These are phyloP conservation scores for Chalciporus sphaerocephalus DNA, from an alignment of 768 basidiomycete species.

Conservation along the genomic window DNA sequence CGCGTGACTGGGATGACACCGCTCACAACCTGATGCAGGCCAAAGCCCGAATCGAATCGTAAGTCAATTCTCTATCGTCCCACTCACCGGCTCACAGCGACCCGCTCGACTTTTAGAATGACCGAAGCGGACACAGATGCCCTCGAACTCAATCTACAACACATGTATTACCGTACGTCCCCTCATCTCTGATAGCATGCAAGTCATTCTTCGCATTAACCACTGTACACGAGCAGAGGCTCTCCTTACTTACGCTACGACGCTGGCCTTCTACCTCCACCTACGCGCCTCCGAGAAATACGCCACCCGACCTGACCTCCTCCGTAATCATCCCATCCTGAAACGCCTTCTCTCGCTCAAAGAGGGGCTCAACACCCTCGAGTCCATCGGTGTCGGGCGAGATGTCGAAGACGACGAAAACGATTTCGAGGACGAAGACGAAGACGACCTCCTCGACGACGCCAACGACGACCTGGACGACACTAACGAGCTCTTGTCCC, in stretches of 20 bases:
- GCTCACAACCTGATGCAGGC: conserved; percentile 48
- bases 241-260: conserved; percentile 83
- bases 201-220: not conserved
- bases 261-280: conserved; percentile 88
- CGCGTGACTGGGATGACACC: conserved; percentile 80
- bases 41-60: conserved; percentile 54
- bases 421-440: conserved; percentile 39
- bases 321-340: conserved; percentile 69
- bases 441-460: conserved; percentile 23
- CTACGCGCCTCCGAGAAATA: conserved; percentile 70
- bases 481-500: conserved; percentile 42
- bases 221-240: conserved; percentile 54
- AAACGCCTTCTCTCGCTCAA: conserved; percentile 77
- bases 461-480: conserved; percentile 38
- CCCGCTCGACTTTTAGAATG: conserved; percentile 36
- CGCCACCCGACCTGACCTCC: conserved; percentile 53
- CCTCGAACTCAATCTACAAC: conserved; percentile 65
- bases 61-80: conserved; percentile 16
- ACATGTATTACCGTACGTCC: conserved; percentile 83
- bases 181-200: not conserved
- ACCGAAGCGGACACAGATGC: conserved; percentile 45
- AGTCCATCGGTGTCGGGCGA: conserved; percentile 74
- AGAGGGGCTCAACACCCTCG: conserved; percentile 73
- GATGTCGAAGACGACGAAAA: conserved; percentile 47
- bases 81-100: not conserved